Evolutionary conservation across 108 stramenopile genomes (phyloP), one percentile per base, ranked within the genome.

Genomic region (Mayamaea pseudoterrestris): DNA sequence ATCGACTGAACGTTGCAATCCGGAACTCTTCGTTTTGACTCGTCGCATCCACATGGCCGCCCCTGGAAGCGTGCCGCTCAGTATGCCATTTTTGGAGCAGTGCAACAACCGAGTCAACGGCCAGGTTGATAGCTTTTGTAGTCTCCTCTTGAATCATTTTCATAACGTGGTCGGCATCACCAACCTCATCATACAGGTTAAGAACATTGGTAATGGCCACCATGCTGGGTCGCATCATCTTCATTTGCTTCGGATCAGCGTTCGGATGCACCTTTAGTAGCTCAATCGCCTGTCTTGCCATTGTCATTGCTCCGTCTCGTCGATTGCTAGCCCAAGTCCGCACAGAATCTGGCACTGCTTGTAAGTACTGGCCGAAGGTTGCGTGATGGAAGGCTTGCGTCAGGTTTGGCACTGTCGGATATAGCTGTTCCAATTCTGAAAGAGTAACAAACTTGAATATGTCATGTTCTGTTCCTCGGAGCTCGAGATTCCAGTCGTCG

Each of bases 321-420:
- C 61, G 32, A 54, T 74, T 68, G 26, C 29, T 27, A 25, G 65
- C 68, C 72, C 72, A 74, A 5, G 25, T 40, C 32, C 50, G 40
- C 2, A 69, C 34, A 16, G 52, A 55, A 4, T 39, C 34, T 27
- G 60, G 55, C 14, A 66, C 22, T 35, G 44, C 39, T 23, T 55
- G n/a, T 5, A 68, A 35, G 45, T 52, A 63, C 1, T 6, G 3
- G 16, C 72, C 72, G 43, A n/a, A 23, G 2, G 72, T 74, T 13
- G 72, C 72, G 55, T 69, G 72, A 58, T 74, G 72, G 54, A 74
- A 74, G 1, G 72, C 72, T 43, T 30, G 26, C n/a, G 44, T 51
- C 40, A 74, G 48, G 3, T 36, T 60, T 7, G 72, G 72, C 9
- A 74, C 72, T 26, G 46, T 53, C 11, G 67, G 58, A 20, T 54